A percentile compares a stretch with the other conserved stretches of the same genome.
These are phyloP conservation scores for Ophiostoma perfectum DNA, from an alignment of 2,329 filamentous ascomycete species.

Conservation along the genomic window DNA sequence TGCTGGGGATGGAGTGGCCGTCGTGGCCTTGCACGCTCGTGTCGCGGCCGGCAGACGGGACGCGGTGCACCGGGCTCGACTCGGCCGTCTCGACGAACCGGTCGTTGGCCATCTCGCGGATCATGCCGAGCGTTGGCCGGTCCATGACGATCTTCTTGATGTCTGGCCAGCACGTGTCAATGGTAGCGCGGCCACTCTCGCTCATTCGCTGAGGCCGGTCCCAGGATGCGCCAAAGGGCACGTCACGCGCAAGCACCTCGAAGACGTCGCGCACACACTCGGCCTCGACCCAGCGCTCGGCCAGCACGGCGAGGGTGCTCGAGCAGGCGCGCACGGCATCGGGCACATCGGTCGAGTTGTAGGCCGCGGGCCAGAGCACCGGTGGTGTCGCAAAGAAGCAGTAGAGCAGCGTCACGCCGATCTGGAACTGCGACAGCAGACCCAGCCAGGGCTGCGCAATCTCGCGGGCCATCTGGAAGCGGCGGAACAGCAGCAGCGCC, in stretches of 20 bases:
- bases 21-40: not conserved
- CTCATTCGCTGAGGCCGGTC: slow-evolving; percentile 20
- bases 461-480: slow-evolving; percentile 31
- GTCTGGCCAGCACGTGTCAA: slow-evolving; percentile 1
- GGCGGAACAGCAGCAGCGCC: slow-evolving; percentile 31
- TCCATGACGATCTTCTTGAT: slow-evolving; percentile 25
- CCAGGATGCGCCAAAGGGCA: slow-evolving; percentile 24
- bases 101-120: slow-evolving; percentile 25
- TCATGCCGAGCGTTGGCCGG: slow-evolving; percentile 26
- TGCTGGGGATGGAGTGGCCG: not conserved
- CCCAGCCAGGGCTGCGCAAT: slow-evolving; percentile 31
- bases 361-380: slow-evolving; percentile 30
- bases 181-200: slow-evolving; percentile 10
- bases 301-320: slow-evolving; percentile 35
- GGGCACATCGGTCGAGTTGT: slow-evolving; percentile 31
- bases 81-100: slow-evolving; percentile 16
- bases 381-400: slow-evolving; percentile 36
- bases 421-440: slow-evolving; percentile 33
- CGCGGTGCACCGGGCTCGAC: too few relatives aligned
- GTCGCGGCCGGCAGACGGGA: not conserved
- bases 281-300: slow-evolving; percentile 35
- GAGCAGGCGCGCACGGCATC: slow-evolving; percentile 36
- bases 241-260: slow-evolving; percentile 32
- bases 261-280: slow-evolving; percentile 35
- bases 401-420: slow-evolving; percentile 35